Evolutionary conservation across 495 filamentous ascomycete genomes (phyloP).

Genomic region (Penicillium fimorum): DNA sequence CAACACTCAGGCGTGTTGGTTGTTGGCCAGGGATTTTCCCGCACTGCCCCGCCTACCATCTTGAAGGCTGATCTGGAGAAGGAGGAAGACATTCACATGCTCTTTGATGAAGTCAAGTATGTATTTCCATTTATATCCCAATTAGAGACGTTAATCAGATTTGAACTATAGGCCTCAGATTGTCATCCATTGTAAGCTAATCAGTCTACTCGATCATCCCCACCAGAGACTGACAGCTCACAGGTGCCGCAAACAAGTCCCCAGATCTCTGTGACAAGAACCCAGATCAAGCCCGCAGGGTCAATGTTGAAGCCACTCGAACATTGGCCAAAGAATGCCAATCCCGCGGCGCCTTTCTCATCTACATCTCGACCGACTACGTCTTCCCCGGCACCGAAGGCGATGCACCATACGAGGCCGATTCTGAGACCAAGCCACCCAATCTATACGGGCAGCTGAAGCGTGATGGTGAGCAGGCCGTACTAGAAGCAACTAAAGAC

Average conservation of each 20-base stretch:
- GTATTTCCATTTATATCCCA: slow-evolving; percentile 6
- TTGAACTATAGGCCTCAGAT: slow-evolving; percentile 62
- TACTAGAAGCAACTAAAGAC: slow-evolving; percentile 56
- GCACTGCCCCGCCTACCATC: slow-evolving; percentile 68
- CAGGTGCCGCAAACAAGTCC: slow-evolving; percentile 87
- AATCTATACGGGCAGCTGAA: slow-evolving; percentile 91
- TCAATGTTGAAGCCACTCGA: slow-evolving; percentile 74
- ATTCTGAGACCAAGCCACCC: slow-evolving; percentile 63
- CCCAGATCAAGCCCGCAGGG: slow-evolving; percentile 66
- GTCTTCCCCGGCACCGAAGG: slow-evolving; percentile 80
- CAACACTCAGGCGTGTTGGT: slow-evolving; percentile 66
- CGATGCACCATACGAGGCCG: slow-evolving; percentile 79
- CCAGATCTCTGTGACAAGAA: slow-evolving; percentile 81
- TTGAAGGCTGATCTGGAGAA: slow-evolving; percentile 75
- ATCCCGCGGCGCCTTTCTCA: slow-evolving; percentile 61
- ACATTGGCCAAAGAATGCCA: slow-evolving; percentile 65
- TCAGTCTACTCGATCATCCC: neutral
- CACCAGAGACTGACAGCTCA: neutral
- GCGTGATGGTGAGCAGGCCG: slow-evolving; percentile 75
- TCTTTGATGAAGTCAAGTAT: slow-evolving; percentile 57
- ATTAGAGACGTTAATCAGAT: slow-evolving; percentile 10
- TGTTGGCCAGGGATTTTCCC: slow-evolving; percentile 74
- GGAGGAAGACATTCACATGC: slow-evolving; percentile 55
- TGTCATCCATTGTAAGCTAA: slow-evolving; percentile 74
- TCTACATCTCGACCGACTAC: slow-evolving; percentile 96